These are phyloP conservation scores for Cryphonectria nitschkei DNA, from an alignment of 2,329 filamentous ascomycete species.

Conservation along the genomic window DNA sequence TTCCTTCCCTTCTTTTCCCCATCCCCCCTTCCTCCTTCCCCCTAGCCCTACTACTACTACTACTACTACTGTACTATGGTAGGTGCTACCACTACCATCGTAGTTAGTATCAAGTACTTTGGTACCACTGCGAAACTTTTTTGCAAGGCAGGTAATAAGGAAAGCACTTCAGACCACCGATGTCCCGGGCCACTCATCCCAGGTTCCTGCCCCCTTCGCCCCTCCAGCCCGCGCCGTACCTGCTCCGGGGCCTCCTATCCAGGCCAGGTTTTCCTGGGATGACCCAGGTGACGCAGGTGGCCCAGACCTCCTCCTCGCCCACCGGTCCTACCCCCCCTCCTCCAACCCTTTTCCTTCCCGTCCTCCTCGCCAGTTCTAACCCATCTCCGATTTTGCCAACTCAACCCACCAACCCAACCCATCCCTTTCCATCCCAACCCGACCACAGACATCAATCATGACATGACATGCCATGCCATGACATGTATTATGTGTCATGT, in stretches of 20 bases:
- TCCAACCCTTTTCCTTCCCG: too few species aligned
- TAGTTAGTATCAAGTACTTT: background rate
- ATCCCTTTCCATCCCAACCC: too few species aligned
- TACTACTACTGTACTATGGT: background rate
- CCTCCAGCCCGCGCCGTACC: slow-evolving; percentile 25
- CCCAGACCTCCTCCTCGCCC: too few species aligned
- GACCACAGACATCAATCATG: background rate
- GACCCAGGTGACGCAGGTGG: too few species aligned
- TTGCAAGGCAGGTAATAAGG: background rate
- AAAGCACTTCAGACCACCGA: slow-evolving; percentile 17
- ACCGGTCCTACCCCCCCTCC: too few species aligned
- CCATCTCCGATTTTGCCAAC: background rate
- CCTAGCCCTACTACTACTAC: background rate
- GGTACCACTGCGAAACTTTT: background rate
- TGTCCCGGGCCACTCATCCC: slow-evolving; percentile 21
- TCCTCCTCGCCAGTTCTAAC: background rate
- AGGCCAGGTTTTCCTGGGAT: background rate
- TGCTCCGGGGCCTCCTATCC: slow-evolving; percentile 18
- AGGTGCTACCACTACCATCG: background rate
- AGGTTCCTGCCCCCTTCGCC: slow-evolving; percentile 2
- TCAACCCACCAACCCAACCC: background rate
- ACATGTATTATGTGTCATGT: background rate
- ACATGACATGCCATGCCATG: background rate
- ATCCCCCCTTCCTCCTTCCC: background rate
- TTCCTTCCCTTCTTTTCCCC: background rate